Evolutionary conservation across 1,284 basidiomycete species (phyloP).

Genomic region (Melampsora larici-populina): DNA sequence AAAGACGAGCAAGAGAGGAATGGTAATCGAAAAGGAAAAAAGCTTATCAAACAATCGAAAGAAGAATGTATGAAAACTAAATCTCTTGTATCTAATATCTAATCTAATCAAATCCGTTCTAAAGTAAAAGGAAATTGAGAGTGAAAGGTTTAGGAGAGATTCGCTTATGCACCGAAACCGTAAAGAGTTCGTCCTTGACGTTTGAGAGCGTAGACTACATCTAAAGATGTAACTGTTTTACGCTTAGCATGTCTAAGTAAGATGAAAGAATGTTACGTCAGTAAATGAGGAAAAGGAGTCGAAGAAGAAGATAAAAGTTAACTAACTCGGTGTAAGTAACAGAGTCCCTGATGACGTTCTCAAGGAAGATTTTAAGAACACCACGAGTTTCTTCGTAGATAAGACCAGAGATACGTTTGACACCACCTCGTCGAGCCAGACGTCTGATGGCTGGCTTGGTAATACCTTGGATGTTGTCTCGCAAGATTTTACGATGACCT

Average conservation of each 20-base stretch:
- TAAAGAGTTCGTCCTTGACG: conserved; percentile 83
- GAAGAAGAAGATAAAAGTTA: not conserved
- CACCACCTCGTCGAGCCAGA: conserved; percentile 52
- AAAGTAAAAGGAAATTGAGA: too few relatives aligned
- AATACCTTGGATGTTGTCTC: conserved; percentile 55
- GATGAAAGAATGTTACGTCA: not conserved
- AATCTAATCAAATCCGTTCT: too few relatives aligned
- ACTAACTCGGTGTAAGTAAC: conserved; percentile 69
- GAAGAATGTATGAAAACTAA: too few relatives aligned
- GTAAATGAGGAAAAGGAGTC: not conserved
- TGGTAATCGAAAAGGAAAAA: too few relatives aligned
- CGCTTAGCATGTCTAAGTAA: conserved; percentile 70
- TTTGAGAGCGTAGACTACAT: conserved; percentile 89
- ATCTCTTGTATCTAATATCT: too few relatives aligned
- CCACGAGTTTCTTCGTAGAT: conserved; percentile 52
- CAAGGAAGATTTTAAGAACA: conserved; percentile 51
- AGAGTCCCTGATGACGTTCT: conserved; percentile 52
- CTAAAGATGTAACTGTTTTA: conserved; percentile 82
- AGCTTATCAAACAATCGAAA: too few relatives aligned
- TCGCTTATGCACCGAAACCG: conserved; percentile 64
- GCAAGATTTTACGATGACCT: conserved; percentile 48
- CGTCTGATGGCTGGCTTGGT: conserved; percentile 52
- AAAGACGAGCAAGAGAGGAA: too few relatives aligned
- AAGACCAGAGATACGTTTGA: conserved; percentile 50
- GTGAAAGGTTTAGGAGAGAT: too few relatives aligned